Evolutionary conservation across 352 stramenopile genomes (phyloP), one percentile per base, ranked within the genome.

Genomic region (Thalassiosira mediterranea): DNA sequence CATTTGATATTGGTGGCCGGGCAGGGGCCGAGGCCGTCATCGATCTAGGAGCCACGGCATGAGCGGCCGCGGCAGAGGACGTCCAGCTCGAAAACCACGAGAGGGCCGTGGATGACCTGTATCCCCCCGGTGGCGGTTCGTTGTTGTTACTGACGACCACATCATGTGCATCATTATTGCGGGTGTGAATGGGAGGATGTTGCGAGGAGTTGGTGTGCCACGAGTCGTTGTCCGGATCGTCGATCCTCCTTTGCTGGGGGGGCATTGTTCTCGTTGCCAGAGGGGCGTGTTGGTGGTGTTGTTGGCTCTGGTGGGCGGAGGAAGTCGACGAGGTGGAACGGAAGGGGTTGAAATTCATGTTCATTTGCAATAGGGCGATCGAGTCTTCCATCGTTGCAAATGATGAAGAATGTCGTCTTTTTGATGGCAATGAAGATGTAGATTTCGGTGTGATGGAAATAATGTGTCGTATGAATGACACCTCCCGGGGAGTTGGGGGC

Each of bases 301-400:
- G 63, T n/a, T n/a, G n/a, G n/a, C n/a, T n/a, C n/a, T n/a, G n/a
- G n/a, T n/a, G n/a, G n/a, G n/a, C n/a, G n/a, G n/a, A n/a, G n/a
- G n/a, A n/a, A n/a, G n/a, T n/a, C n/a, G 37, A 25, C 46, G 56
- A 23, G 4, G 31, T 19, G 15, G 60, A 57, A 37, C 54, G 67
- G 62, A 82, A 82, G 19, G 60, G 73, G 63, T 82, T 77, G 73
- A 77, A 82, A 60, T 64, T 82, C 57, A 71, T 76, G 19, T 25
- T 71, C 11, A 46, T 57, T 40, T 58, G 48, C 28, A 69, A 19
- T 19, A 67, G 28, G 47, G 67, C 17, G 5, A n/a, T 56, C 19
- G 51, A 13, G 53, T 58, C 62, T 13, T 21, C 52, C 56, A 69
- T 63, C 1, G 42, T 10, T 32, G 15, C 7, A 44, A 31, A 59